Evolutionary conservation across 176 grass and related monocot species (phyloP).

Genomic region (Coix lacrymajobi): DNA sequence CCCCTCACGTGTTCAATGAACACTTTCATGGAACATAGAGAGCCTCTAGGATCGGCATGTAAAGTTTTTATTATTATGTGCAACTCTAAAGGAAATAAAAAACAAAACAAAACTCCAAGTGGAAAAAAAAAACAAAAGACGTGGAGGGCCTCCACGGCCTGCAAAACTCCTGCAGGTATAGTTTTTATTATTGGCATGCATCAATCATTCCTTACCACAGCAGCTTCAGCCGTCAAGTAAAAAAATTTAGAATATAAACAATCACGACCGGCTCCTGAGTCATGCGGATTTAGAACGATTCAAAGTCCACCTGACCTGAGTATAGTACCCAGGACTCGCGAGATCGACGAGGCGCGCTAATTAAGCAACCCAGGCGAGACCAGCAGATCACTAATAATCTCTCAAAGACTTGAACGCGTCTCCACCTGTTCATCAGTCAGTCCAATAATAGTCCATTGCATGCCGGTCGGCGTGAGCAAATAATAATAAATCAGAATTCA

Average conservation of each 20-base stretch:
- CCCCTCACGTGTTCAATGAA: no score
- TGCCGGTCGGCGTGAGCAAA: neutral
- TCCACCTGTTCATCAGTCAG: neutral
- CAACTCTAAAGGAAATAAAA: no score
- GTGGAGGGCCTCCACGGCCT: no score
- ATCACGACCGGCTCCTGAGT: neutral
- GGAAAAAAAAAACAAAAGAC: no score
- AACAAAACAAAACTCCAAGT: no score
- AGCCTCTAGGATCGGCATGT: no score
- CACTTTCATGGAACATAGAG: no score
- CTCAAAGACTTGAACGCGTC: constrained; percentile 17
- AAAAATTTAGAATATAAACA: neutral
- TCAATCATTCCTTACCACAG: neutral
- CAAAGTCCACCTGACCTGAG: neutral
- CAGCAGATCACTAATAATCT: neutral
- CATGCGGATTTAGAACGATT: neutral
- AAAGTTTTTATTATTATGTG: no score
- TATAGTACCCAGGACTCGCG: neutral
- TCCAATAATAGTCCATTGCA: neutral
- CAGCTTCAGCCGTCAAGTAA: neutral
- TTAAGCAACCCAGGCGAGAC: neutral
- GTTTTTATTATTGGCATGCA: no score
- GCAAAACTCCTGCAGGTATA: no score
- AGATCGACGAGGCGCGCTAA: neutral
- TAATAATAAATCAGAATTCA: neutral